A percentile compares a stretch with the other conserved stretches of the same genome.
Evolutionary conservation across 441 rosid genomes (phyloP).

Genomic region (Brassica balearica): DNA sequence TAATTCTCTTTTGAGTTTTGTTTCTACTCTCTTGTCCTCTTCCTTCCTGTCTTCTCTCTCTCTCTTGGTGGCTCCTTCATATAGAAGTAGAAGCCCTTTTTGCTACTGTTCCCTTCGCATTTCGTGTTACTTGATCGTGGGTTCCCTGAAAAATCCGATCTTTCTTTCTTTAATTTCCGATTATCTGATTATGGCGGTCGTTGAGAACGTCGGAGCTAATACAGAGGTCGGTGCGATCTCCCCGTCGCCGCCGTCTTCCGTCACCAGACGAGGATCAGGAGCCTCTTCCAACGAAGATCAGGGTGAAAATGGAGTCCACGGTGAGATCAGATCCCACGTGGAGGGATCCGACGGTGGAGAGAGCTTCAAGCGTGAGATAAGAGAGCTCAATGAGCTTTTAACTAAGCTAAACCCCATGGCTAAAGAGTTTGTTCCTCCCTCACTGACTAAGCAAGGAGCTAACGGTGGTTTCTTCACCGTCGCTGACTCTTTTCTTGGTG

Average conservation of each 20-base stretch:
- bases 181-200: slow-evolving; percentile 59
- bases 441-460: slow-evolving; percentile 49
- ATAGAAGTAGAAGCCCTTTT: slow-evolving; percentile 28
- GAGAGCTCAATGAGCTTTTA: slow-evolving; percentile 82
- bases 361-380: slow-evolving; percentile 62
- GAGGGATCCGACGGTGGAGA: slow-evolving; percentile 54
- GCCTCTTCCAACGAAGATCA: slow-evolving; percentile 50
- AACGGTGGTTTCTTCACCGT: slow-evolving; percentile 49
- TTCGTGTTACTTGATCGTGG: slow-evolving; percentile 36
- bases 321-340: slow-evolving; percentile 43
- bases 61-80: slow-evolving; percentile 35
- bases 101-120: slow-evolving; percentile 33
- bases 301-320: slow-evolving; percentile 42
- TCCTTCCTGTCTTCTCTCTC: slow-evolving; percentile 3
- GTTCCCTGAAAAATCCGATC: slow-evolving; percentile 27
- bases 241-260: slow-evolving; percentile 51
- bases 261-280: slow-evolving; percentile 51
- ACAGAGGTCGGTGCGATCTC: slow-evolving; percentile 47
- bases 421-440: slow-evolving; percentile 86
- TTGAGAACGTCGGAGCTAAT: slow-evolving; percentile 56
- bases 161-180: slow-evolving; percentile 15
- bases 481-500: slow-evolving; percentile 40
- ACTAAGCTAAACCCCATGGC: slow-evolving; percentile 95
- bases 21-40: slow-evolving; percentile 39
- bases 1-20: background rate